Conservation (phyloP, 2,329 filamentous ascomycete species). For the Ophiostoma montium region DNA sequence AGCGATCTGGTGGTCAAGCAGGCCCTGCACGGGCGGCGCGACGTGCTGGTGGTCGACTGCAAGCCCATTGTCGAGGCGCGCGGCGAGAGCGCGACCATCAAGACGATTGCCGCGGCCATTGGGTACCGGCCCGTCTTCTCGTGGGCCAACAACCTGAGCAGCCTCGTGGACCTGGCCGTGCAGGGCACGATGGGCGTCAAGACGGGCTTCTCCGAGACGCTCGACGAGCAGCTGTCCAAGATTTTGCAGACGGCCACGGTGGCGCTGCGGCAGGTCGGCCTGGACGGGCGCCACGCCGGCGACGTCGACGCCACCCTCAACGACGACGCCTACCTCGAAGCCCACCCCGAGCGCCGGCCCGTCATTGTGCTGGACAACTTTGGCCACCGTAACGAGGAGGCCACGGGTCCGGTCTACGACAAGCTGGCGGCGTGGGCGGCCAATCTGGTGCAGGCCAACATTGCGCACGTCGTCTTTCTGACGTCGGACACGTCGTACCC, state of each 20-base stretch:
- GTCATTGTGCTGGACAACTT: constrained; percentile 90
- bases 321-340: constrained; percentile 80
- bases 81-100: constrained; percentile 76
- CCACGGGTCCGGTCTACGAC: constrained; percentile 50
- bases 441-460: constrained; percentile 66
- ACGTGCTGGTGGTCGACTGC: constrained; percentile 80
- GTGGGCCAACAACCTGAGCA: constrained; percentile 91
- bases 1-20: constrained; percentile 77
- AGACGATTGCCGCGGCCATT: constrained; percentile 64
- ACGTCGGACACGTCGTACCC: constrained; percentile 81
- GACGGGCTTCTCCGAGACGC: constrained; percentile 82
- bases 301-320: constrained; percentile 41
- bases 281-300: constrained; percentile 53
- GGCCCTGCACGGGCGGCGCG: constrained; percentile 58
- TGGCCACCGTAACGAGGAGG: constrained; percentile 60
- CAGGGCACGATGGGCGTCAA: constrained; percentile 92
- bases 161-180: constrained; percentile 79
- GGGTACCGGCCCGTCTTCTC: constrained; percentile 90
- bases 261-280: constrained; percentile 64
- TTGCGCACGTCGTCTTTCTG: constrained; percentile 89
- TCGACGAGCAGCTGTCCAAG: constrained; percentile 79
- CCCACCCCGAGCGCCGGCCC: constrained; percentile 69
- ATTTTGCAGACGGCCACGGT: constrained; percentile 73
- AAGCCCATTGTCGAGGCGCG: constrained; percentile 84
- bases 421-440: constrained; percentile 86